These are phyloP conservation scores for Aphanomyces cochlioides DNA, from an alignment of 352 stramenopile species.

Conservation along the genomic window DNA sequence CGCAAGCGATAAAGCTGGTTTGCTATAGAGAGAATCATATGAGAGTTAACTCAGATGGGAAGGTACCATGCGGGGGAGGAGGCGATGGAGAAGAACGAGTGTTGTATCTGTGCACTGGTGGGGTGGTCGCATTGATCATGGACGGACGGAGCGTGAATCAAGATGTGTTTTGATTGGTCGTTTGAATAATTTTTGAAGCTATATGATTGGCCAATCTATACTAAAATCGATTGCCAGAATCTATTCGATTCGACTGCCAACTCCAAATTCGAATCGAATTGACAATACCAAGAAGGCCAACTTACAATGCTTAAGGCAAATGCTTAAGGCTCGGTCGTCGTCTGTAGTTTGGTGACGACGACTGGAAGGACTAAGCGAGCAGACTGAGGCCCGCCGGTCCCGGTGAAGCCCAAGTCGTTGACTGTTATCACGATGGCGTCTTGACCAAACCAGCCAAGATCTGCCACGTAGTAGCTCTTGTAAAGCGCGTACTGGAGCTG, in stretches of 20 bases:
- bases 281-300: background rate
- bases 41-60: background rate
- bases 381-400: conserved; percentile 12
- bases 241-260: background rate
- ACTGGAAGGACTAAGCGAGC: conserved; percentile 36
- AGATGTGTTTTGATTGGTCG: too few species aligned
- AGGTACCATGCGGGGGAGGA: background rate
- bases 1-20: background rate
- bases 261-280: conserved; percentile 8
- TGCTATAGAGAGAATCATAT: background rate
- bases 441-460: conserved; percentile 52
- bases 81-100: background rate
- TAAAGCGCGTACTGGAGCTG: conserved; percentile 57
- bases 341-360: conserved; percentile 33
- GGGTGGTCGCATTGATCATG: background rate
- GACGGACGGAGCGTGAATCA: too few species aligned
- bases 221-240: background rate
- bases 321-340: too few species aligned
- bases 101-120: background rate
- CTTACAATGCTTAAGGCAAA: too few species aligned
- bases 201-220: background rate
- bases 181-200: background rate
- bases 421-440: conserved; percentile 45
- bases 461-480: conserved; percentile 47
- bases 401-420: conserved; percentile 18